Evolutionary conservation across 1,139 yeast genomes (phyloP).

Genomic region (Zygosaccharomyces sapae): DNA sequence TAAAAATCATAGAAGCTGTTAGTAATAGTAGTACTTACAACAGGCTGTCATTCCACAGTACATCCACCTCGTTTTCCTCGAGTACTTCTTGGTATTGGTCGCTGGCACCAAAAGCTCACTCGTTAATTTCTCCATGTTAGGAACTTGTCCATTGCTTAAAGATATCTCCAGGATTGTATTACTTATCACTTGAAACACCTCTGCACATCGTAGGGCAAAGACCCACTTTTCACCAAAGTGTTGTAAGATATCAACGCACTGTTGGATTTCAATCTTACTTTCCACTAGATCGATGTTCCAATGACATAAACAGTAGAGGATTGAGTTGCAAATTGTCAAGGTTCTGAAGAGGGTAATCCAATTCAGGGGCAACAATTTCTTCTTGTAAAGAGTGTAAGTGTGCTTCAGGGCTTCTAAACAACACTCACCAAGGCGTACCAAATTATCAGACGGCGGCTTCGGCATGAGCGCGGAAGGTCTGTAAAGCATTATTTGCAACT

Average conservation of each 20-base stretch:
- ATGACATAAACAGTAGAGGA: slow-evolving; percentile 45
- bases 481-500: slow-evolving; percentile 42
- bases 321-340: slow-evolving; percentile 44
- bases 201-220: slow-evolving; percentile 44
- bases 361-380: slow-evolving; percentile 44
- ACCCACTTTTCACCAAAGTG: slow-evolving; percentile 47
- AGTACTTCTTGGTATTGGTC: slow-evolving; percentile 45
- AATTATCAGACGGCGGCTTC: slow-evolving; percentile 39
- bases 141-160: slow-evolving; percentile 39
- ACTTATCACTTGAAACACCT: slow-evolving; percentile 42
- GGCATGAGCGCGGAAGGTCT: slow-evolving; percentile 48
- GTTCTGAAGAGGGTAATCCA: slow-evolving; percentile 49
- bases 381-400: slow-evolving; percentile 43
- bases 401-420: slow-evolving; percentile 42
- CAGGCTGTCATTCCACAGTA: slow-evolving; percentile 38
- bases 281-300: slow-evolving; percentile 45
- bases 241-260: slow-evolving; percentile 44
- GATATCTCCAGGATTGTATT: slow-evolving; percentile 42
- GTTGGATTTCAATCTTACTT: slow-evolving; percentile 43
- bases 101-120: slow-evolving; percentile 43
- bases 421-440: slow-evolving; percentile 41
- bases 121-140: slow-evolving; percentile 41
- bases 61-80: slow-evolving; percentile 42
- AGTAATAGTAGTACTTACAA: slow-evolving; percentile 6
- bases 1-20: neutral